A percentile compares a stretch with the other conserved stretches of the same genome.
Evolutionary conservation across 148 eudicot species (phyloP).

Genomic region (Silene latifolia): DNA sequence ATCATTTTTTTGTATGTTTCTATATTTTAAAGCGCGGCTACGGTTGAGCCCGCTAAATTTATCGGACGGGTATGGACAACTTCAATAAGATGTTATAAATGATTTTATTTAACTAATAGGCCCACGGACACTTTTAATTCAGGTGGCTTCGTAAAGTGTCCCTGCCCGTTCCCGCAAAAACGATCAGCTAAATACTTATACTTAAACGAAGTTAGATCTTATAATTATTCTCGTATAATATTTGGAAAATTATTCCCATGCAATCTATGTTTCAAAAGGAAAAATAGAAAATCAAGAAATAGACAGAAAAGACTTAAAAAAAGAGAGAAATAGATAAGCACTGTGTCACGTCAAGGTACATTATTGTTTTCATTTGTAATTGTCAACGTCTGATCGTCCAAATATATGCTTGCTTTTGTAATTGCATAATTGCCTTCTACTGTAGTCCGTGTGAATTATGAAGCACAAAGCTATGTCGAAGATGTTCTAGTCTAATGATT

Average conservation of each 20-base stretch:
- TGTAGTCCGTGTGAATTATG: background rate
- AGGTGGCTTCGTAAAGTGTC: too few species aligned
- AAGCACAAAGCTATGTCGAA: background rate
- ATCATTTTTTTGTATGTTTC: too few species aligned
- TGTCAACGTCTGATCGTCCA: background rate
- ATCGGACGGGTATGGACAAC: too few species aligned
- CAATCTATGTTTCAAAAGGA: background rate
- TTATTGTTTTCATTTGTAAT: background rate
- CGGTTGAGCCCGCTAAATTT: too few species aligned
- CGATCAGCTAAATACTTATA: too few species aligned
- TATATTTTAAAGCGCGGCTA: too few species aligned
- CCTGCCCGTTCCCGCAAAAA: too few species aligned
- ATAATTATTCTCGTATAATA: background rate
- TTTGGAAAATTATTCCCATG: background rate
- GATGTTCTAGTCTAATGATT: background rate
- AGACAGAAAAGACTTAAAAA: background rate
- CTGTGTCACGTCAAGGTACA: constrained; percentile 9
- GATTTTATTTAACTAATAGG: too few species aligned
- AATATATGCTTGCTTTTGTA: background rate
- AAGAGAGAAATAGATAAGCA: constrained; percentile 18
- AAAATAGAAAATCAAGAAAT: constrained; percentile 8
- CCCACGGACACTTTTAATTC: too few species aligned
- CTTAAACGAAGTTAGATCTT: background rate
- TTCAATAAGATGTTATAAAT: too few species aligned
- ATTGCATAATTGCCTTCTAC: too few species aligned